Conservation (phyloP, 768 basidiomycete genomes). For the Lactarius tabidus region DNA sequence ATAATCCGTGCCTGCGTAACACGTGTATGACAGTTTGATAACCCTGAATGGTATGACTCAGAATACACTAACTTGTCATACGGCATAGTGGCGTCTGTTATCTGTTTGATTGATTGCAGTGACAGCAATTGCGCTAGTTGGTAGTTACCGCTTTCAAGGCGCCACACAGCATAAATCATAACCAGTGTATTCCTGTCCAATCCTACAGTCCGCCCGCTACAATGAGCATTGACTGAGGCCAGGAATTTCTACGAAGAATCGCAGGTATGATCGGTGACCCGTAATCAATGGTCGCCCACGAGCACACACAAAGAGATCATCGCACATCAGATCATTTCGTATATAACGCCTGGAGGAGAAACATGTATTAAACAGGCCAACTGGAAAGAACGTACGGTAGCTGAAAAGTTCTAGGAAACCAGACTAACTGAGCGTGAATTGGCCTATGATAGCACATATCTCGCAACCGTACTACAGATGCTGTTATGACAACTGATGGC, state of each 20-base stretch:
- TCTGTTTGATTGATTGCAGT: background rate
- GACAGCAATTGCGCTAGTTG: background rate
- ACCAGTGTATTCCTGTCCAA: background rate
- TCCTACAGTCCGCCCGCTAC: background rate
- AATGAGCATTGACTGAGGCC: background rate
- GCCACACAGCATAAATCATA: background rate
- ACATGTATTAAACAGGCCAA: conserved; percentile 14
- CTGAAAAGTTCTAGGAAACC: conserved; percentile 19
- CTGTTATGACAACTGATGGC: conserved; percentile 37
- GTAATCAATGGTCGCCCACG: background rate
- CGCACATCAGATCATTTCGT: conserved; percentile 6
- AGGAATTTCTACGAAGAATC: background rate
- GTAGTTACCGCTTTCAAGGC: background rate
- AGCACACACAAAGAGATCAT: background rate
- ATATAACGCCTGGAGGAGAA: conserved; percentile 6
- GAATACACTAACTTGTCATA: background rate
- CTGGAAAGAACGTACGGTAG: conserved; percentile 15
- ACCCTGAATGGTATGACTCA: background rate
- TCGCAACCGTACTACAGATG: conserved; percentile 27
- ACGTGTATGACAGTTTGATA: background rate
- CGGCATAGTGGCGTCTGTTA: background rate
- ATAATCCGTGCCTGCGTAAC: background rate
- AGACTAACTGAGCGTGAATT: conserved; percentile 23
- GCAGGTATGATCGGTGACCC: background rate
- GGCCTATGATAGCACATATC: conserved; percentile 20